Conservation (phyloP, 768 basidiomycete species). For the Lactarius trivialis region DNA sequence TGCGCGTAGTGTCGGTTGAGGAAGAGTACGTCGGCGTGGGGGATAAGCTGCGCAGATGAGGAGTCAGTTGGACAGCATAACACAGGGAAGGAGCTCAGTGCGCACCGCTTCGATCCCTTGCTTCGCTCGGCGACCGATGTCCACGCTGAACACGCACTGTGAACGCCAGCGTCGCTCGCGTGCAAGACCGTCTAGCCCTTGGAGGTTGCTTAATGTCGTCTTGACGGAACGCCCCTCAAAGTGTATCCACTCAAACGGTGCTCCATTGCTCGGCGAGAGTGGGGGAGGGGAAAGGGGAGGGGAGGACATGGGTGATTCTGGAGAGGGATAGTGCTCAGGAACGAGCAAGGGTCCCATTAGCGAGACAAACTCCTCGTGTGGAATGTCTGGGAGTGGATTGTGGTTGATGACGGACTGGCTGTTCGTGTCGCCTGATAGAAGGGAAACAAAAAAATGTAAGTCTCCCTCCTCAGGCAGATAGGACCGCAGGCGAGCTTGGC, state of each 20-base stretch:
- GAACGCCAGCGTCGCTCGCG: slow-evolving; percentile 79
- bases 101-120: slow-evolving; percentile 77
- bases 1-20: slow-evolving; percentile 67
- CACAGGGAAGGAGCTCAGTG: slow-evolving; percentile 7
- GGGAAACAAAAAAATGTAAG: not conserved
- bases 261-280: slow-evolving; percentile 30
- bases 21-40: slow-evolving; percentile 79
- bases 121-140: slow-evolving; percentile 64
- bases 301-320: slow-evolving; percentile 27
- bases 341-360: slow-evolving; percentile 74
- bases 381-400: slow-evolving; percentile 80
- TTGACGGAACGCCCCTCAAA: slow-evolving; percentile 78
- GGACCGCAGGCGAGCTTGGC: not conserved
- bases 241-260: slow-evolving; percentile 83
- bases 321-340: slow-evolving; percentile 65
- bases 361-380: slow-evolving; percentile 80
- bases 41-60: slow-evolving; percentile 52
- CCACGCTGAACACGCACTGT: slow-evolving; percentile 76
- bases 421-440: slow-evolving; percentile 44
- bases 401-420: slow-evolving; percentile 74
- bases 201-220: slow-evolving; percentile 71
- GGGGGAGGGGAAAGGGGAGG: slow-evolving; percentile 19
- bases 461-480: not conserved
- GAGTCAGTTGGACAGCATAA: slow-evolving; percentile 1
- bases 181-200: slow-evolving; percentile 74